Evolutionary conservation across 345 rosid species (phyloP), one percentile per base, ranked within the genome.

Genomic region (Zanthoxylum bungeanum): DNA sequence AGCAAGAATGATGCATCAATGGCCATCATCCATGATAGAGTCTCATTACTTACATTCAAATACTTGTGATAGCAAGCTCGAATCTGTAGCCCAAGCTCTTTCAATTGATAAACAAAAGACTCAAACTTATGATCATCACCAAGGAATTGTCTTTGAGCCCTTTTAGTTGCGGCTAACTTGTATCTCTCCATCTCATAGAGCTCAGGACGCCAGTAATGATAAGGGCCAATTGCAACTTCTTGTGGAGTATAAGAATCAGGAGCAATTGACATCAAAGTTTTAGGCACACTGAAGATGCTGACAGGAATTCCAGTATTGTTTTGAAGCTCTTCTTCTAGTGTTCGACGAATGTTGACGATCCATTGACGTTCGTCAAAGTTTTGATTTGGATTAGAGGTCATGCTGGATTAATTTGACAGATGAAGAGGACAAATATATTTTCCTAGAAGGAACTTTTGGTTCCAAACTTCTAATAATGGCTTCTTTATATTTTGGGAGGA

Each of bases 191-290:
- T 87, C 77, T 90, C 92, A 55, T 81, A 69, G 51, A 88, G 83
- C 80, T 90, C 92, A 2, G 89, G 89, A 11, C 83, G 88, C 72
- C 83, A 76, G 68, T 78, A 71, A 68, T 92, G 92, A 76, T 92
- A 90, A 55, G 93, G 96, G 40, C 96, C 97, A 4, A 92, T 74
- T 1, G 98, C 88, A 10, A 88, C 89, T 44, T 80, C 76, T 34
- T 90, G 93, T n/a, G 93, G 98, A 63, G 85, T 83, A 79, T 87
- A 90, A 16, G 79, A 79, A 56, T 87, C 87, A 0, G 89, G 93
- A 63, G 81, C 71, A 67, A 66, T 75, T 5, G 81, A 55, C 63
- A 77, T 31, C 36, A 92, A 74, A 8, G 76, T 69, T 76, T 83
- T 87, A 37, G 93, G 94, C 17, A 92, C 93, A 31, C 66, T 82